Evolutionary conservation across 257 asterid species (phyloP), one percentile per base, ranked within the genome.

Genomic region (Solanum chilense): DNA sequence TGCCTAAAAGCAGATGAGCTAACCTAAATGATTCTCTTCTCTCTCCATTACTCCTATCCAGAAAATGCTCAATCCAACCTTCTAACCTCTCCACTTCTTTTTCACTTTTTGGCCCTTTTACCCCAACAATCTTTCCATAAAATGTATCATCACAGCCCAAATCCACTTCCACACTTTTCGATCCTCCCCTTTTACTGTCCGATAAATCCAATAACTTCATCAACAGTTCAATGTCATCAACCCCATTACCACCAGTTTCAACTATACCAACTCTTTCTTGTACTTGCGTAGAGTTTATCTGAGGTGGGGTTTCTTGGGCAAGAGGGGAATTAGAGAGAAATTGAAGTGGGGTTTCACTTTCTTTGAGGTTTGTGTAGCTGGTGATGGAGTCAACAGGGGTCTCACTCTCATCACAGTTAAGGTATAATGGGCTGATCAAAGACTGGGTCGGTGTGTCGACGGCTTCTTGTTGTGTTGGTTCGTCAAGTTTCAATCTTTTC

Each of bases 1-100:
- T 93, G 15, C 90, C 93, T 90, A 93, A 74, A 3, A 92, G 89
- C 94, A 93, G 91, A 92, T 94, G 93, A 52, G 91, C 94, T 90
- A 93, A 87, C 87, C 90, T 88, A n/a, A 93, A 90, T 1, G 93
- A 94, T 91, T 92, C 94, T 76, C 64, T 93, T 87, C 60, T 74
- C 91, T 86, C 86, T 37, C 45, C 78, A 73, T 3, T 84, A 66
- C n/a, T 90, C 21, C 89, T 89, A 13, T 87, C 86, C 85, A 83
- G 35, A 73, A 90, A 92, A 87, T 90, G 90, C 88, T 92, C 87
- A 75, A 94, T 92, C 96, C 96, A 94, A 74, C 90, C 81, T 23
- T 92, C 91, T 87, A 94, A 62, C 39, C 95, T 92, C 89, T 87
- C 93, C 41, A 47, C 60, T 86, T 94, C 94, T 88, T 90, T 87